Evolutionary conservation across 2,329 filamentous ascomycete species (phyloP).

Genomic region (Didymella sp.): DNA sequence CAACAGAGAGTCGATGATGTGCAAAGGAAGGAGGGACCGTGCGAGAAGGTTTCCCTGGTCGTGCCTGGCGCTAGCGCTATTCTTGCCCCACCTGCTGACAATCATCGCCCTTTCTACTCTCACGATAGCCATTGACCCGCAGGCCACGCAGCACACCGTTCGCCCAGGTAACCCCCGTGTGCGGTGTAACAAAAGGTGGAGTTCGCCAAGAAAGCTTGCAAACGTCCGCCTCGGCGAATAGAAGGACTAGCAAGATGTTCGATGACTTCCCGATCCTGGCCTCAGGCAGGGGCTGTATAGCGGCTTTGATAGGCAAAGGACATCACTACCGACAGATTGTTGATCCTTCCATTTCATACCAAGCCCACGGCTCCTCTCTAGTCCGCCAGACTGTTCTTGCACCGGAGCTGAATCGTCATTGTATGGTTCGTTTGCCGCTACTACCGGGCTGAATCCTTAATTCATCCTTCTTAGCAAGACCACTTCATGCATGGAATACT

Average conservation of each 20-base stretch:
- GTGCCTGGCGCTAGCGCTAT: slow-evolving; percentile 10
- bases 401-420: slow-evolving; percentile 1
- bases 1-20: slow-evolving; percentile 10
- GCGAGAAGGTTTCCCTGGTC: neutral
- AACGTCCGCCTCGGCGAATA: slow-evolving; percentile 3
- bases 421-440: slow-evolving; percentile 2
- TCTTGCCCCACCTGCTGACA: slow-evolving; percentile 6
- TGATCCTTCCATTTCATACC: slow-evolving; percentile 7
- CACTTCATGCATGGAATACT: neutral
- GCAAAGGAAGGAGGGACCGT: neutral
- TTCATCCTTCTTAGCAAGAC: neutral
- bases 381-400: slow-evolving; percentile 2
- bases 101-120: neutral
- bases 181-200: slow-evolving; percentile 1
- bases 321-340: slow-evolving; percentile 3
- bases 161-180: neutral
- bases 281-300: slow-evolving; percentile 1
- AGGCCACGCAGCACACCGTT: slow-evolving; percentile 10
- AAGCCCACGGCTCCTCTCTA: slow-evolving; percentile 11
- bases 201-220: slow-evolving; percentile 7
- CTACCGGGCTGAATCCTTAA: neutral
- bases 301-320: slow-evolving; percentile 6
- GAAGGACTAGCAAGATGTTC: neutral
- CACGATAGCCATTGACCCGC: neutral
- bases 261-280: neutral